phyloP scores from a whole-genome alignment of 768 basidiomycete species.

The Kwoniella newhampshirensis region DNA sequence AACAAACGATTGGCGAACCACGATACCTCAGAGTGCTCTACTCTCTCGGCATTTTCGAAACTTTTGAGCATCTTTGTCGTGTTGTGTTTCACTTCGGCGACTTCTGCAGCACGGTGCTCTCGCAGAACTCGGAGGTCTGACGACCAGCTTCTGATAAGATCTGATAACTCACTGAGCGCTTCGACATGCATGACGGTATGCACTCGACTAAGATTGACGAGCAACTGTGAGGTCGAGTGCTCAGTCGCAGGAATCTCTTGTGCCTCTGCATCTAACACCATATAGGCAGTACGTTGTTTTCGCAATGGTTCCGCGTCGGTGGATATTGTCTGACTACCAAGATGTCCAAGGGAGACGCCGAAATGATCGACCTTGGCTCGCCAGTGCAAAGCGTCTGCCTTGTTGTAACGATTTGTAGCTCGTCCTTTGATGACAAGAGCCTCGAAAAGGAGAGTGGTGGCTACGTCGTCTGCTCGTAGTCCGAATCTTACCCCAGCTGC shows the following conservation, averaged over 20 bases:
- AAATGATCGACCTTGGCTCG: slow-evolving; percentile 70
- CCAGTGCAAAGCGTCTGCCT: slow-evolving; percentile 60
- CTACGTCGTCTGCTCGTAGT: slow-evolving; percentile 45
- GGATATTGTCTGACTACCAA: slow-evolving; percentile 50
- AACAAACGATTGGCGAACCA: slow-evolving; percentile 55
- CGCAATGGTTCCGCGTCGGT: slow-evolving; percentile 59
- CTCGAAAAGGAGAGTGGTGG: slow-evolving; percentile 41
- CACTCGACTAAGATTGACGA: slow-evolving; percentile 67
- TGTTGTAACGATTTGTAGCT: slow-evolving; percentile 49
- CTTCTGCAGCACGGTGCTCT: slow-evolving; percentile 72
- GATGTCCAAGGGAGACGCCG: slow-evolving; percentile 76
- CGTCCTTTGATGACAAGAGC: slow-evolving; percentile 35
- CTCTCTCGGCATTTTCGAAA: slow-evolving; percentile 25
- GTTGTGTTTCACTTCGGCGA: slow-evolving; percentile 83
- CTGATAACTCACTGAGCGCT: slow-evolving; percentile 84
- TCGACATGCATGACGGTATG: slow-evolving; percentile 94
- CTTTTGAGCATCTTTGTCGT: slow-evolving; percentile 64
- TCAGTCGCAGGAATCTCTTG: slow-evolving; percentile 31
- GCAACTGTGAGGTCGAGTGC: slow-evolving; percentile 41
- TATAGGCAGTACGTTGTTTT: slow-evolving; percentile 74
- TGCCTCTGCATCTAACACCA: slow-evolving; percentile 69
- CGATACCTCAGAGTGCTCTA: slow-evolving; percentile 31
- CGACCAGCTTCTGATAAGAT: slow-evolving; percentile 59
- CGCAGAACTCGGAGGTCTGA: slow-evolving; percentile 71
- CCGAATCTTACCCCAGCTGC: slow-evolving; percentile 39